phyloP scores from a whole-genome alignment of 208 protist genomes.

The Phytomonas sp. region DNA sequence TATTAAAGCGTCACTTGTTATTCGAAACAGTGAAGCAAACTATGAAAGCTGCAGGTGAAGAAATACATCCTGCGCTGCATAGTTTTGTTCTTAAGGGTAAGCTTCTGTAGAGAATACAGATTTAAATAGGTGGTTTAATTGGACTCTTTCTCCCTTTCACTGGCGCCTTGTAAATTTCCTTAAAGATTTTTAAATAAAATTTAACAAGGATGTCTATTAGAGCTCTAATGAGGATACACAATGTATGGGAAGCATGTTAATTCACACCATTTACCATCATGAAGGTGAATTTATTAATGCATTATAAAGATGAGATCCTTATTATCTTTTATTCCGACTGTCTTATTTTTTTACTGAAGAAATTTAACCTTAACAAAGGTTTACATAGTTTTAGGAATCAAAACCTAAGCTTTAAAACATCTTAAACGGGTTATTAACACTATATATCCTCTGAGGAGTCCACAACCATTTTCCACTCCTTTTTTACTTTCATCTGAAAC shows the following conservation, averaged over 20 bases:
- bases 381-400: not conserved
- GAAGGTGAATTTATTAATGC: not conserved
- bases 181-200: not conserved
- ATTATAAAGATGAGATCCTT: not conserved
- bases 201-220: not conserved
- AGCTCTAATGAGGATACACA: not conserved
- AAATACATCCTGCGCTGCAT: conserved; percentile 33
- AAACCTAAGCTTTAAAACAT: not conserved
- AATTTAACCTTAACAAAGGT: not conserved
- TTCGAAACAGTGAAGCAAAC: conserved; percentile 36
- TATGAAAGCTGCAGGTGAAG: conserved; percentile 24
- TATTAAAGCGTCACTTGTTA: conserved; percentile 52
- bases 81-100: conserved; percentile 20
- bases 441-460: not conserved
- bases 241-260: not conserved
- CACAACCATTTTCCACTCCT: not conserved
- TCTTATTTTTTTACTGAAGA: not conserved
- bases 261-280: not conserved
- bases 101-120: conserved; percentile 5
- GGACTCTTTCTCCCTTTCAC: conserved; percentile 5
- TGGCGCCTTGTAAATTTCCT: not conserved
- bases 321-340: not conserved
- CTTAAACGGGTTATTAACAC: not conserved
- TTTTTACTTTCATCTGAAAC: not conserved
- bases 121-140: not conserved